A percentile compares a stretch with the other conserved stretches of the same genome.
Conservation (phyloP, 345 rosid genomes). For the Chamaenerion angustifolium region DNA sequence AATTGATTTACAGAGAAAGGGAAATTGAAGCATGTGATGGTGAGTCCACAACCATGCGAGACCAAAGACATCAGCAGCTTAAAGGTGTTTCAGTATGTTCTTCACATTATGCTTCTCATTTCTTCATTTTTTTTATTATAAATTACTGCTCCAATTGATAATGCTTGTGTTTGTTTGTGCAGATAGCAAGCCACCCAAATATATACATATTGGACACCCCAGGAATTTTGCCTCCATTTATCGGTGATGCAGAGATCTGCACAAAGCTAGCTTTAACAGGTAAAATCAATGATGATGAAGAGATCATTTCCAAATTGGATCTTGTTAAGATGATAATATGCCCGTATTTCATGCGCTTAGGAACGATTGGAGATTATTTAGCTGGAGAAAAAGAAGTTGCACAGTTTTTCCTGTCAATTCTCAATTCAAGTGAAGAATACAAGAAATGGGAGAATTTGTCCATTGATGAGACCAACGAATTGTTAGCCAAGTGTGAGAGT, state of each 20-base stretch:
- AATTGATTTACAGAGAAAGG: conserved; percentile 45
- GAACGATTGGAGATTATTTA: conserved; percentile 40
- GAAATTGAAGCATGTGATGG: conserved; percentile 53
- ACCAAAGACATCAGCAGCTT: conserved; percentile 75
- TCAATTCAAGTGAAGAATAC: conserved; percentile 44
- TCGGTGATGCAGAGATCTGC: conserved; percentile 40
- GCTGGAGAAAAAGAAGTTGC: conserved; percentile 45
- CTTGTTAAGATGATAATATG: background rate
- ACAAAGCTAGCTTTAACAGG: conserved; percentile 80
- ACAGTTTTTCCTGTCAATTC: conserved; percentile 40
- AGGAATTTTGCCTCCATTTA: conserved; percentile 51
- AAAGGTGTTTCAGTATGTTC: conserved; percentile 32
- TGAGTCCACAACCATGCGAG: conserved; percentile 73
- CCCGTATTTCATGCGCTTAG: conserved; percentile 11
- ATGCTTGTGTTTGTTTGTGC: background rate
- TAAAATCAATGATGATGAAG: conserved; percentile 2
- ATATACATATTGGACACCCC: conserved; percentile 75
- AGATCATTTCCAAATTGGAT: background rate
- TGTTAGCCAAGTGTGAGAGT: conserved; percentile 10
- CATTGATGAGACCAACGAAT: conserved; percentile 3
- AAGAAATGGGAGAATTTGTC: conserved; percentile 50
- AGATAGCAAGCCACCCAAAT: conserved; percentile 77
- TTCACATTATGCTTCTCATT: background rate
- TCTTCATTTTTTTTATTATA: background rate
- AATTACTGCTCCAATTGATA: background rate